These are phyloP conservation scores for Penicillium coffeae DNA, from an alignment of 495 filamentous ascomycete species.

Conservation along the genomic window DNA sequence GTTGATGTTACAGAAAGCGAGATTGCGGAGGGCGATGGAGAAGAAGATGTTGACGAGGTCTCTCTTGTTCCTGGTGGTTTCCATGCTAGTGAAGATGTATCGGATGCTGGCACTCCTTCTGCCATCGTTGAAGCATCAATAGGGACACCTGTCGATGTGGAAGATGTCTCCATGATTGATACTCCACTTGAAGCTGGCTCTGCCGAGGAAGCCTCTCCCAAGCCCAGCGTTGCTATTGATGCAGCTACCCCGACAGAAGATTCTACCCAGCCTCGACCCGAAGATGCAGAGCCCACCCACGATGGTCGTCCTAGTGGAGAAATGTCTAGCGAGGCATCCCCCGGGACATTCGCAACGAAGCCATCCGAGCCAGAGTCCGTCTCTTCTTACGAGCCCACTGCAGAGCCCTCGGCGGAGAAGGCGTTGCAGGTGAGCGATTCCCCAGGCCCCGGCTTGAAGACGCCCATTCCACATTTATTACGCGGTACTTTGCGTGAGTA, in stretches of 20 bases:
- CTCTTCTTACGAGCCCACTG: slow-evolving; percentile 49
- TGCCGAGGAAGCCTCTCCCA: slow-evolving; percentile 5
- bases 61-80: slow-evolving; percentile 43
- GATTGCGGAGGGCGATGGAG: slow-evolving; percentile 37
- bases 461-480: slow-evolving; percentile 80
- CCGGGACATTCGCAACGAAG: slow-evolving; percentile 62
- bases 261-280: slow-evolving; percentile 7
- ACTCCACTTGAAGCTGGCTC: slow-evolving; percentile 11
- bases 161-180: slow-evolving; percentile 10
- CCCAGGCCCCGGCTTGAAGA: slow-evolving; percentile 50
- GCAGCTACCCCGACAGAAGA: slow-evolving; percentile 4
- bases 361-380: slow-evolving; percentile 66
- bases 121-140: slow-evolving; percentile 17
- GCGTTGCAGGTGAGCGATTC: slow-evolving; percentile 28
- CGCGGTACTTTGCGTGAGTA: slow-evolving; percentile 93
- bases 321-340: slow-evolving; percentile 46
- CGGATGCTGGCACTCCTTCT: slow-evolving; percentile 16
- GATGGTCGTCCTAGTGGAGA: slow-evolving; percentile 30
- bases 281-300: slow-evolving; percentile 10
- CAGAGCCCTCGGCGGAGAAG: slow-evolving; percentile 26
- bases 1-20: slow-evolving; percentile 21
- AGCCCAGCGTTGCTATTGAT: slow-evolving; percentile 1
- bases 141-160: slow-evolving; percentile 8
- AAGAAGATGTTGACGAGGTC: slow-evolving; percentile 46
- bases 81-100: slow-evolving; percentile 7